Evolutionary conservation across 371 early-diverging fungal genomes (phyloP).

Genomic region (Zancudomyces culisetae): DNA sequence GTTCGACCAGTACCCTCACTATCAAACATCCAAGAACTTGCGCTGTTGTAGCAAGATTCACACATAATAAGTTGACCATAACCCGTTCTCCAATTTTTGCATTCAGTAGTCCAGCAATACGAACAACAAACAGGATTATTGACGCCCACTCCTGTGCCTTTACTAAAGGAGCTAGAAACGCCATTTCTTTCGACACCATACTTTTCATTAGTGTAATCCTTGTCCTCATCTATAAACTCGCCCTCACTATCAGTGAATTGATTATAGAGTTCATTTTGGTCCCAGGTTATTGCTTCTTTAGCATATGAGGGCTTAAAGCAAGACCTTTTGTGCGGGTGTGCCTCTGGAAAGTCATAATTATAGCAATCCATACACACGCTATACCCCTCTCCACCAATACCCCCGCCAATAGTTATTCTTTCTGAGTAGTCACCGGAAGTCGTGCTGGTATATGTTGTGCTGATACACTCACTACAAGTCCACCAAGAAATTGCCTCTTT

Average conservation of each 20-base stretch:
- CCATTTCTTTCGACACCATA: neutral
- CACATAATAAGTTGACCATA: conserved; percentile 74
- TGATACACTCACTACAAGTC: conserved; percentile 42
- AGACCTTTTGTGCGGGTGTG: neutral
- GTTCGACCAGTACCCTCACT: conserved; percentile 2
- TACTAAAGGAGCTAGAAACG: neutral
- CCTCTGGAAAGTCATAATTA: neutral
- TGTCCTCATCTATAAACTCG: neutral
- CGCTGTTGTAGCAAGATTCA: conserved; percentile 47
- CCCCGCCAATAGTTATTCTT: neutral
- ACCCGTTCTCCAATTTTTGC: conserved; percentile 36
- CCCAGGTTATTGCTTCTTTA: neutral
- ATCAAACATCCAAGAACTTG: conserved; percentile 8
- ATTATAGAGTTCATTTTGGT: neutral
- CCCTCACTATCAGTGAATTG: neutral
- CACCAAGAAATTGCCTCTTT: conserved; percentile 27
- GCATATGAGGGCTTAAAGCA: neutral
- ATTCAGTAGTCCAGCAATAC: conserved; percentile 17
- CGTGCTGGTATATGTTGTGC: no score
- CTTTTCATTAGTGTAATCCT: neutral
- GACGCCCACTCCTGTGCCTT: neutral
- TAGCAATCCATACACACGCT: conserved; percentile 2
- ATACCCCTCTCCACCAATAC: neutral
- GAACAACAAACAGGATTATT: conserved; percentile 8
- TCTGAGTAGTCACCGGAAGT: no score